phyloP scores from a whole-genome alignment of 345 rosid species.

The Eucalyptus polybractea region DNA sequence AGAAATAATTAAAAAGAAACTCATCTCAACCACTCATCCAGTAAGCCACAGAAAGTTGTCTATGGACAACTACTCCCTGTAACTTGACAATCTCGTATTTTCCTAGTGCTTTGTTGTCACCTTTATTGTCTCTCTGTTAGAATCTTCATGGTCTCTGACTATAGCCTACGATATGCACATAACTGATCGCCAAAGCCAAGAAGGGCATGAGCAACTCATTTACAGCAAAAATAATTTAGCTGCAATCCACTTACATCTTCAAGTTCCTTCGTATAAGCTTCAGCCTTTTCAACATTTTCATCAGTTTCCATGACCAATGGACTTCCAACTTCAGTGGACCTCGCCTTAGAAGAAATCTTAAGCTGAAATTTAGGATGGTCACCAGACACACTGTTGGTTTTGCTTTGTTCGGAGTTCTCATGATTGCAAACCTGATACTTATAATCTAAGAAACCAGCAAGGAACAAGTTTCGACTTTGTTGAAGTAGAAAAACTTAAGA shows the following conservation, averaged over 20 bases:
- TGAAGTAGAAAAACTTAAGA: not conserved
- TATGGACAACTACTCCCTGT: no score
- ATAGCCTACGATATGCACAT: not conserved
- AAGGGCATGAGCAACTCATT: not conserved
- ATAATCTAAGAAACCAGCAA: not conserved
- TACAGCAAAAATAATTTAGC: not conserved
- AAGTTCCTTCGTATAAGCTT: constrained; percentile 67
- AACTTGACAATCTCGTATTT: no score
- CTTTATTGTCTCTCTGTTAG: no score
- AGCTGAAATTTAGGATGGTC: constrained; percentile 5
- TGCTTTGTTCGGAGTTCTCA: constrained; percentile 5
- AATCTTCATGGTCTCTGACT: not conserved
- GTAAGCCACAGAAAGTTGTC: no score
- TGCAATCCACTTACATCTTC: constrained; percentile 47
- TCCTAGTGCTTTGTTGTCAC: no score
- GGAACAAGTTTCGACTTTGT: not conserved
- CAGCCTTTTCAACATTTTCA: constrained; percentile 58
- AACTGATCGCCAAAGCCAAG: not conserved
- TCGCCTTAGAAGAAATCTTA: constrained; percentile 14
- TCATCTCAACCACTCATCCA: not conserved
- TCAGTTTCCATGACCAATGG: constrained; percentile 23
- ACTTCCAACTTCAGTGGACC: constrained; percentile 25
- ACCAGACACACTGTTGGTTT: not conserved
- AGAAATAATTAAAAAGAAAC: not conserved
- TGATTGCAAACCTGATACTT: constrained; percentile 13